Evolutionary conservation across 371 early-diverging fungal genomes (phyloP).

Genomic region (Circinella umbellata): DNA sequence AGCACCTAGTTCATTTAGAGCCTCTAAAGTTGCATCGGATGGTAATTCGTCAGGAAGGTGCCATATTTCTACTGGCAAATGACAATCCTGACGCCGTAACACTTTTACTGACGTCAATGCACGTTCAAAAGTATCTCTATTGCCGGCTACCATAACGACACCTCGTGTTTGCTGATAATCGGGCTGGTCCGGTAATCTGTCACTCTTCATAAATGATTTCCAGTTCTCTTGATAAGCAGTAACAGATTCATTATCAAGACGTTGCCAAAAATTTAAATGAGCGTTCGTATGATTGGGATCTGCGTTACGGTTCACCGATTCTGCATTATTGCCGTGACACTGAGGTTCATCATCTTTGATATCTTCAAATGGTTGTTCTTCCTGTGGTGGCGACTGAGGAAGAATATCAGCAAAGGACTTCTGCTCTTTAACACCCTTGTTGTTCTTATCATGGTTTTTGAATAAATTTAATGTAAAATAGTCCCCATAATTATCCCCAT

Average conservation of each 20-base stretch:
- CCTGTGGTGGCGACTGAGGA: not conserved
- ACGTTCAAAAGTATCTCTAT: slow-evolving; percentile 44
- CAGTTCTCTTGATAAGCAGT: slow-evolving; percentile 29
- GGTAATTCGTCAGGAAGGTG: slow-evolving; percentile 47
- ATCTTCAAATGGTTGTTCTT: not conserved
- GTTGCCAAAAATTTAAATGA: slow-evolving; percentile 39
- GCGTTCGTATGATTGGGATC: slow-evolving; percentile 49
- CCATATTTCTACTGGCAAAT: slow-evolving; percentile 46
- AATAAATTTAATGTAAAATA: too few species aligned
- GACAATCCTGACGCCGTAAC: slow-evolving; percentile 31
- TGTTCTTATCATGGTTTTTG: not conserved
- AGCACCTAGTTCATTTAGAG: slow-evolving; percentile 26
- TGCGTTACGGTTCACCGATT: slow-evolving; percentile 26
- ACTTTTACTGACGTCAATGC: slow-evolving; percentile 36
- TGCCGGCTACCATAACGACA: slow-evolving; percentile 48
- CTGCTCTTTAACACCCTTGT: not conserved
- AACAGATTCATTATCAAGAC: slow-evolving; percentile 20
- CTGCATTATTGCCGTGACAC: not conserved
- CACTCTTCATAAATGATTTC: slow-evolving; percentile 32
- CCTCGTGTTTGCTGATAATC: slow-evolving; percentile 27
- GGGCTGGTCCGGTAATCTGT: slow-evolving; percentile 9
- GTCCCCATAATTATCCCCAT: not conserved
- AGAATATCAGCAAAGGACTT: not conserved
- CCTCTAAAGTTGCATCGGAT: slow-evolving; percentile 4
- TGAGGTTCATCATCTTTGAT: not conserved